These are phyloP conservation scores for Cryptococcus sp. DNA, from an alignment of 1,284 basidiomycete genomes.

Conservation along the genomic window DNA sequence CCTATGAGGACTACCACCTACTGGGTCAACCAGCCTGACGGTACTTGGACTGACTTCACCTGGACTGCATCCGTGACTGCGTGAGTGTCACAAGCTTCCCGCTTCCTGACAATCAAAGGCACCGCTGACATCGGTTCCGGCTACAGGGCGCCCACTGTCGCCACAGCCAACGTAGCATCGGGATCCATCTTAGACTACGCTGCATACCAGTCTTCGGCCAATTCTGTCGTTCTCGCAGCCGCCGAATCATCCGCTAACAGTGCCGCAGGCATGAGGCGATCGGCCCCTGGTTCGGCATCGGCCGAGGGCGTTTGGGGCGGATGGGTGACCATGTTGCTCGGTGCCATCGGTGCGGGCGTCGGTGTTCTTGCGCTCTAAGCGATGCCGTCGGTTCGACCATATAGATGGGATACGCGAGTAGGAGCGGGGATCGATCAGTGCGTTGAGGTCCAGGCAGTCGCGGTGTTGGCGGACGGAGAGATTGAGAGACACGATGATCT, in stretches of 20 bases:
- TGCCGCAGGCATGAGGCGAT: conserved; percentile 5
- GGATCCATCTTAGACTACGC: conserved; percentile 37
- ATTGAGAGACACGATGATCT: not conserved
- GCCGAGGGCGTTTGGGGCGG: conserved; percentile 9
- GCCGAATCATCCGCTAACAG: conserved; percentile 14
- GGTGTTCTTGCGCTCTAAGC: conserved; percentile 20
- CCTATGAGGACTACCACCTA: conserved; percentile 42
- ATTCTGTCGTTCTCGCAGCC: conserved; percentile 30
- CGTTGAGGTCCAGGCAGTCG: not conserved
- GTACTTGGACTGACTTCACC: conserved; percentile 28
- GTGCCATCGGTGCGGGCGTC: conserved; percentile 23
- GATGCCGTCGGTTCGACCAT: not conserved
- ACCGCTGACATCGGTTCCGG: not conserved
- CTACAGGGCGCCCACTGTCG: conserved; percentile 25
- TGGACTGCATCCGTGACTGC: conserved; percentile 39
- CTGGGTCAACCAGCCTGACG: conserved; percentile 36
- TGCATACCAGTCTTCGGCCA: conserved; percentile 34
- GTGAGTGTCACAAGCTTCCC: conserved; percentile 13
- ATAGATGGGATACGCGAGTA: not conserved
- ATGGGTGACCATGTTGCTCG: conserved; percentile 22
- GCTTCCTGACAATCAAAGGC: not conserved
- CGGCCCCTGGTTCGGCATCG: conserved; percentile 2
- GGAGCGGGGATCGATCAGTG: not conserved
- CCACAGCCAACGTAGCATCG: conserved; percentile 35
- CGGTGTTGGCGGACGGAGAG: not conserved